Evolutionary conservation across 495 filamentous ascomycete species (phyloP), one percentile per base, ranked within the genome.

Genomic region (Aspergillus leporis): DNA sequence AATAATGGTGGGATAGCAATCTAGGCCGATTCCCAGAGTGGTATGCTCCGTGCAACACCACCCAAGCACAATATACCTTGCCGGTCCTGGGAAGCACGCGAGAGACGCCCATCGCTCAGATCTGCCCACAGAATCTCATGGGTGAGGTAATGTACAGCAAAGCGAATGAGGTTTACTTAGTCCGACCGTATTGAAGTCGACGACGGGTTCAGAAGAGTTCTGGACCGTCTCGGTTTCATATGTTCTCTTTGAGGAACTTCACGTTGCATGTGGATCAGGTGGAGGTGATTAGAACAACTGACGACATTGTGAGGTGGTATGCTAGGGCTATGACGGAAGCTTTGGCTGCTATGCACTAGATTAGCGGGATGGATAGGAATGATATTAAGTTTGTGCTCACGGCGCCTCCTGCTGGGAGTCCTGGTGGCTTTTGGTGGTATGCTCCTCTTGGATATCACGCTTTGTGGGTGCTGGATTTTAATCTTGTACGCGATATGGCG

Each of bases 381-480:
- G 81, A 82, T 51, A 67, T 83, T 23, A 81, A 84, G 55, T 83
- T 82, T 59, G 80, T 83, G 25, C 75, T 84, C 4, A 66, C 69
- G 0, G 61, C 64, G 10, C 25, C 38, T 4, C 31, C 59, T 1
- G 14, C 34, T 4, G 19, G 8, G 3, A 59, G 31, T 12, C 19
- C 51, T 18, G 28, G 14, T 5, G 12, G 16, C 10, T 4, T 22
- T 18, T 22, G 43, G 38, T 30, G 28, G 4, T 65, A 66, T n/a
- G n/a, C n/a, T 51, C 25, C 40, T 0, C 30, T 70, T 1, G 64
- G 66, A 1, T n/a, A 36, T 0, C 63, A 70, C 56, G 25, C 43
- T 1, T 53, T 79, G 53, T 82, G 78, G 79, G 49, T 79, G 10
- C 65, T 83, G 4, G 78, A 83, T 48, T 83, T 81, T 54, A 74